A percentile compares a stretch with the other conserved stretches of the same genome.
Conservation (phyloP, 345 rosid species). For the Acer campestre region DNA sequence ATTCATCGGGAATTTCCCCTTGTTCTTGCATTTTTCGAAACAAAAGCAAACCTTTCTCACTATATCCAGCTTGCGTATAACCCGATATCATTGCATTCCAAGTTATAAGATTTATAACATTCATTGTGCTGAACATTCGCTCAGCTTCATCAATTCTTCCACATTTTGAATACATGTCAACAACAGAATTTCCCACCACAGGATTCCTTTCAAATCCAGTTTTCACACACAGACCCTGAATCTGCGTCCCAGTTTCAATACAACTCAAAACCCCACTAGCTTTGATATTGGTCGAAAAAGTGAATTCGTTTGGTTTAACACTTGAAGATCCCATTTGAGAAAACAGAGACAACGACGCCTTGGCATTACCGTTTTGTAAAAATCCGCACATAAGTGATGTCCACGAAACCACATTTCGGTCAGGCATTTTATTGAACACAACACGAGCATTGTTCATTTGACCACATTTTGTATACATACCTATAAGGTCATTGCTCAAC, state of each 20-base stretch:
- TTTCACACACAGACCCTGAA: constrained; percentile 63
- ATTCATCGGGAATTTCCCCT: constrained; percentile 58
- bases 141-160: constrained; percentile 63
- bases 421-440: constrained; percentile 71
- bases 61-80: constrained; percentile 44
- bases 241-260: constrained; percentile 55
- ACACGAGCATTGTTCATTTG: constrained; percentile 40
- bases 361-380: constrained; percentile 46
- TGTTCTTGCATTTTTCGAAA: constrained; percentile 51
- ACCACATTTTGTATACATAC: constrained; percentile 65
- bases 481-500: constrained; percentile 55
- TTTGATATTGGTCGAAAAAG: constrained; percentile 70
- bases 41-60: constrained; percentile 62
- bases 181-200: constrained; percentile 75
- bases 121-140: constrained; percentile 50
- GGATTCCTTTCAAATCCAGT: constrained; percentile 46
- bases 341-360: constrained; percentile 46
- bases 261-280: constrained; percentile 60
- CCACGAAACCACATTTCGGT: constrained; percentile 80
- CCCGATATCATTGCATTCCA: constrained; percentile 88
- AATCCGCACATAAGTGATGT: constrained; percentile 82
- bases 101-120: constrained; percentile 50
- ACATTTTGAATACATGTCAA: constrained; percentile 84
- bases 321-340: constrained; percentile 46
- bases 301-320: constrained; percentile 71